Base-by-base conservation (phyloP, 176 grass and related monocot genomes). In the Musa acuminata region DNA sequence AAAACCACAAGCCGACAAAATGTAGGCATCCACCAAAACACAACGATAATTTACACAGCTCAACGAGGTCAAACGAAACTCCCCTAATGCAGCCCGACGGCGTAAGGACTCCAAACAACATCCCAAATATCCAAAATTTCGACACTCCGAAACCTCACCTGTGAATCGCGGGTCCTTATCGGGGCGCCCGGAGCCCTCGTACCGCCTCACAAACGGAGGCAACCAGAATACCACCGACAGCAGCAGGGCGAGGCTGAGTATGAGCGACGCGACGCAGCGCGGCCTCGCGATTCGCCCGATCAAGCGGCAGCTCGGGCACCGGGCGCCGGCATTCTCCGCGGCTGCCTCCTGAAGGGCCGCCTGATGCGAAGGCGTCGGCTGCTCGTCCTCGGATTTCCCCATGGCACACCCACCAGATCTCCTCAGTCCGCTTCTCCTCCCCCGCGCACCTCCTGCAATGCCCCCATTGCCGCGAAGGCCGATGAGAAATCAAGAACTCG, bases 201-300 rank as follows among this genome's bases (percentile, higher is more conserved):
- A 26, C 73, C 69, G 79, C 8, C 84, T 59, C 21, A 64, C 19
- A 72, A 92, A 92, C 8, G 87, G 92, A 62, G 83, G 89, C 29
- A 96, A 63, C 89, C 85, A 86, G 85, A 96, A 92, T 27, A 88
- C 64, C 27, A 76, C 89, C 64, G 85, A 86, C 52, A 96, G 81
- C 64, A 80, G 27, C 69, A 92, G 78, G 49, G 85, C 87, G 19
- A 73, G 75, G 57, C 87, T 78, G 76, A 96, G 80, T 48, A 90
- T 54, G 55, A 92, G 77, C 72, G 81, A 79, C 29, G 81, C 80
- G 24, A 83, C 69, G 80, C 92, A 96, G 71, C 85, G 89, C 64
- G 27, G 82, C 69, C 84, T 74, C 72, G 84, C 87, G 24, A 80
- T 68, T 29, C 67, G 27, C 17, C 80, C 64, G 66, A 69, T 69